Conservation (phyloP, 169 alveolate species). For the Theileria luwenshuni region DNA sequence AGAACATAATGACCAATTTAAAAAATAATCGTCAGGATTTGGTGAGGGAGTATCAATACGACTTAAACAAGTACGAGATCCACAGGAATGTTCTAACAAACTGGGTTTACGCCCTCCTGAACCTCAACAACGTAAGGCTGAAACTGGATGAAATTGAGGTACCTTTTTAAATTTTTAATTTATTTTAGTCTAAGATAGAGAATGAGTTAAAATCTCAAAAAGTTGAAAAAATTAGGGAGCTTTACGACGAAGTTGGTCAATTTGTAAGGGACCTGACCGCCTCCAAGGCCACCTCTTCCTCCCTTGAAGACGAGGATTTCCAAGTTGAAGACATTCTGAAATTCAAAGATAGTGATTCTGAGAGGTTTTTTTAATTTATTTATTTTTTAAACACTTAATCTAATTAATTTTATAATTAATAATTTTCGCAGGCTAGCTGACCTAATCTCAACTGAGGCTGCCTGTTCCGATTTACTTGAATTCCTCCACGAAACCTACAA, state of each 20-base stretch:
- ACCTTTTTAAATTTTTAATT: neutral
- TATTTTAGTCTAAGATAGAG: slow-evolving; percentile 14
- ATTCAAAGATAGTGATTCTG: slow-evolving; percentile 25
- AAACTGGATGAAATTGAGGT: slow-evolving; percentile 22
- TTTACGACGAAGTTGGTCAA: slow-evolving; percentile 16
- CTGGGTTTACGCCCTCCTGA: slow-evolving; percentile 23
- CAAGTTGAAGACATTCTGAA: slow-evolving; percentile 15
- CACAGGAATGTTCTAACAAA: slow-evolving; percentile 16
- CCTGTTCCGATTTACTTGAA: slow-evolving; percentile 47
- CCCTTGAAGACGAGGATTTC: slow-evolving; percentile 2
- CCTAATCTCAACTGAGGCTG: slow-evolving; percentile 40
- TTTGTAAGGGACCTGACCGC: neutral
- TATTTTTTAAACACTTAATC: neutral
- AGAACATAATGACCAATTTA: slow-evolving; percentile 13
- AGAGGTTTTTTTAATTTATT: slow-evolving; percentile 5
- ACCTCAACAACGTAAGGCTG: slow-evolving; percentile 16
- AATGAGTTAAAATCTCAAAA: slow-evolving; percentile 1
- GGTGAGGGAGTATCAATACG: slow-evolving; percentile 14
- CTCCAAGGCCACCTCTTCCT: neutral
- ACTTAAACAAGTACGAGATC: slow-evolving; percentile 28
- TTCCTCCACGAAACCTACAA: slow-evolving; percentile 27
- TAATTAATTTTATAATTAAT: neutral
- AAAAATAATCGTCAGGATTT: slow-evolving; percentile 3
- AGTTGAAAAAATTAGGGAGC: neutral
- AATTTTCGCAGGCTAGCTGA: slow-evolving; percentile 12